Evolutionary conservation across 1,139 yeast species (phyloP).

Genomic region (Kodamaea anthophila): DNA sequence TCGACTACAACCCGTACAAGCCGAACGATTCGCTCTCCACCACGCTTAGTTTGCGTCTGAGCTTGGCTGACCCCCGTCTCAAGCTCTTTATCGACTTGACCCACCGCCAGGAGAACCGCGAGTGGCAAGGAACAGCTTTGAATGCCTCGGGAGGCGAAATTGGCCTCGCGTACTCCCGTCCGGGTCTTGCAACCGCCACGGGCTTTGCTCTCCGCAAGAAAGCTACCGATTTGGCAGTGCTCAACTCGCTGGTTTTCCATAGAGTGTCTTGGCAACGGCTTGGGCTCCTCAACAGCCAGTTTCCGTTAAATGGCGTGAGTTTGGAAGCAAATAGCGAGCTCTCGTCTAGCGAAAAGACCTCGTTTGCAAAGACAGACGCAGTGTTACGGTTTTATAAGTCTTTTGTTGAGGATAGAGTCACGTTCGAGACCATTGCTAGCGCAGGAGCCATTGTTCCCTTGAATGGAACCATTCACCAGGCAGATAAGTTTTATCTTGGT

Average conservation of each 20-base stretch:
- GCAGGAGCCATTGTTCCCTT: slow-evolving; percentile 29
- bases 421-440: slow-evolving; percentile 29
- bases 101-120: slow-evolving; percentile 36
- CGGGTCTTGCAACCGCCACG: slow-evolving; percentile 18
- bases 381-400: slow-evolving; percentile 33
- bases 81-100: slow-evolving; percentile 32
- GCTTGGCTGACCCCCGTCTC: slow-evolving; percentile 36
- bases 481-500: slow-evolving; percentile 48
- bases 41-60: slow-evolving; percentile 28
- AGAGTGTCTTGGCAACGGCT: slow-evolving; percentile 21
- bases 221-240: slow-evolving; percentile 23
- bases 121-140: slow-evolving; percentile 33
- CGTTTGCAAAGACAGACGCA: slow-evolving; percentile 24
- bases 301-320: slow-evolving; percentile 25
- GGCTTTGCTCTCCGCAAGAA: slow-evolving; percentile 42
- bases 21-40: slow-evolving; percentile 39
- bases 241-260: slow-evolving; percentile 32
- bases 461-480: slow-evolving; percentile 28
- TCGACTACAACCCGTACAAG: slow-evolving; percentile 41
- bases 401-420: slow-evolving; percentile 29
- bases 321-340: slow-evolving; percentile 23
- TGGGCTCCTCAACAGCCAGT: slow-evolving; percentile 23
- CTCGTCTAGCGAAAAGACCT: slow-evolving; percentile 23
- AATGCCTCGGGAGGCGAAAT: slow-evolving; percentile 35
- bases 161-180: slow-evolving; percentile 33